Percentiles rank a stretch among this genome's conserved stretches.
These are phyloP conservation scores for Cystofilobasidium ferigula DNA, from an alignment of 768 basidiomycete species.

Conservation along the genomic window DNA sequence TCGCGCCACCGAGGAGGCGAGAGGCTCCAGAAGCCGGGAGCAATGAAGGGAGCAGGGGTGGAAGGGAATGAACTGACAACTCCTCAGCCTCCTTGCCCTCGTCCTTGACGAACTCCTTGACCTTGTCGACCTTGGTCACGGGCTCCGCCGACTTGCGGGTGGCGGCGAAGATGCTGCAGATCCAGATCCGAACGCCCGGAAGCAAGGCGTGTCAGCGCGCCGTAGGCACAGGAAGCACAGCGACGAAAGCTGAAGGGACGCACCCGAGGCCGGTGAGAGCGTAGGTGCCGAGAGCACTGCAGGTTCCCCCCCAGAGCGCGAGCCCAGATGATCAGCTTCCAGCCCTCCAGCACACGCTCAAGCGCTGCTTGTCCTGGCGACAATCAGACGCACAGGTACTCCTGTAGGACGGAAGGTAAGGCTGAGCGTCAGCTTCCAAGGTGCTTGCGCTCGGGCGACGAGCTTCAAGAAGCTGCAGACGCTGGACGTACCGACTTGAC, in stretches of 20 bases:
- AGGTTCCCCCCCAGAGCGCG: too few relatives aligned
- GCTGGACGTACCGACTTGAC: conserved; percentile 9
- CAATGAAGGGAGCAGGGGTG: too few relatives aligned
- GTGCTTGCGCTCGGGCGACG: too few relatives aligned
- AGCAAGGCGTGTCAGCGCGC: background rate
- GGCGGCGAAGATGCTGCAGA: conserved; percentile 1
- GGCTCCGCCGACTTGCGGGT: background rate
- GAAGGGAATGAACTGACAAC: background rate
- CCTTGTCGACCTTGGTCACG: conserved; percentile 1
- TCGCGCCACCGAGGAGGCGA: too few relatives aligned
- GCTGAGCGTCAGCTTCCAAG: too few relatives aligned
- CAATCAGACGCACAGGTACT: background rate
- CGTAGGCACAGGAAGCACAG: background rate
- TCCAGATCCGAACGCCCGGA: too few relatives aligned
- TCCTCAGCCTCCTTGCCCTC: conserved; percentile 2
- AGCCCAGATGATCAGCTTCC: too few relatives aligned
- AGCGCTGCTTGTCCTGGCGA: background rate
- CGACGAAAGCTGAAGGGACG: background rate
- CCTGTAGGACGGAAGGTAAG: background rate
- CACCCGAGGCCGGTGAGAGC: conserved; percentile 2
- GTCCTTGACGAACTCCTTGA: conserved; percentile 8
- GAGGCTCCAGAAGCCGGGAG: background rate
- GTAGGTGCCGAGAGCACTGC: conserved; percentile 4
- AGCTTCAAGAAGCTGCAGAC: background rate
- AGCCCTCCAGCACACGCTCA: background rate